These are phyloP conservation scores for Aureobasidium pullulans DNA, from an alignment of 2,329 filamentous ascomycete genomes.

Conservation along the genomic window DNA sequence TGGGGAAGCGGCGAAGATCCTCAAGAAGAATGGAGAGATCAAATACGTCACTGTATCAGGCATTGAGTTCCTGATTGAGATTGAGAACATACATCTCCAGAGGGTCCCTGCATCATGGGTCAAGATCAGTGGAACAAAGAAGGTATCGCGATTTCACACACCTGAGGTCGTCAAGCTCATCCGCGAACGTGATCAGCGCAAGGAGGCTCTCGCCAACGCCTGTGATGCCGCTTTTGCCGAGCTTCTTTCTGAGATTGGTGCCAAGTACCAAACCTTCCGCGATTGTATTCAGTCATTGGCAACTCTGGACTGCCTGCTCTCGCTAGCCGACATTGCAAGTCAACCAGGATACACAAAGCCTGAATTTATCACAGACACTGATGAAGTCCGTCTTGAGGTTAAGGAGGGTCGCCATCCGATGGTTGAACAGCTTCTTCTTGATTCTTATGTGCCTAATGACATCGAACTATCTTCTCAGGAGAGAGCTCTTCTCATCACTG, in stretches of 20 bases:
- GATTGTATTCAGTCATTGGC: slow-evolving; percentile 83
- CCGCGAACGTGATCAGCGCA: slow-evolving; percentile 85
- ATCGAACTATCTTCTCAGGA: slow-evolving; percentile 60
- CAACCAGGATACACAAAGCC: slow-evolving; percentile 87
- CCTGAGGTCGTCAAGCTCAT: slow-evolving; percentile 79
- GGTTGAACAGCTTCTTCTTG: slow-evolving; percentile 81
- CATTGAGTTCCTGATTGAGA: slow-evolving; percentile 91
- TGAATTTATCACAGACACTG: slow-evolving; percentile 42
- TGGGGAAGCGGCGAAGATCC: slow-evolving; percentile 58
- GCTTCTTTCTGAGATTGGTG: slow-evolving; percentile 65
- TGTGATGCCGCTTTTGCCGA: slow-evolving; percentile 75
- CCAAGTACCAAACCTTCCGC: slow-evolving; percentile 82
- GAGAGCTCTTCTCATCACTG: slow-evolving; percentile 80
- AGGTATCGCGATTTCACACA: slow-evolving; percentile 85
- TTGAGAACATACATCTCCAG: slow-evolving; percentile 74
- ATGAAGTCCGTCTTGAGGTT: slow-evolving; percentile 62
- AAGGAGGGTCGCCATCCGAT: slow-evolving; percentile 81
- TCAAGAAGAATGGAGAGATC: slow-evolving; percentile 60
- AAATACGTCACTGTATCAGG: slow-evolving; percentile 78
- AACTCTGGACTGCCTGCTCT: slow-evolving; percentile 81
- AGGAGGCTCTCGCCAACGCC: slow-evolving; percentile 83
- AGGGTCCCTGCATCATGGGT: slow-evolving; percentile 88
- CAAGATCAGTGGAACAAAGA: slow-evolving; percentile 93
- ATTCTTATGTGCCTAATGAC: slow-evolving; percentile 86
- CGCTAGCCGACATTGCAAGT: slow-evolving; percentile 72